Evolutionary conservation across 2,329 filamentous ascomycete genomes (phyloP).

Genomic region (Talaromyces marneffei): DNA sequence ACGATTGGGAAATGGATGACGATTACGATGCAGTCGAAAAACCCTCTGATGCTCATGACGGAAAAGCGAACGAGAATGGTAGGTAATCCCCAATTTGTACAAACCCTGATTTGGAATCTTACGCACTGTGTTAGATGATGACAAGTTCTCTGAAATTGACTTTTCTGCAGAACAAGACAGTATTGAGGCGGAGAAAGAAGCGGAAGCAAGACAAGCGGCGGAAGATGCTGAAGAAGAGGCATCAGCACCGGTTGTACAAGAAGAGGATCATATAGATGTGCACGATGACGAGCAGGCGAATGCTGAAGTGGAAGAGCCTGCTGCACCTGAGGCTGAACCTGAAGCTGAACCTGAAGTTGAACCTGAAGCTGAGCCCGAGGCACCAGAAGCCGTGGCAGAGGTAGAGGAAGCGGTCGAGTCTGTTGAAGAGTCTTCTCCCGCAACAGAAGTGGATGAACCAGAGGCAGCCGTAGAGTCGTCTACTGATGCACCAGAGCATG

Average conservation of each 20-base stretch:
- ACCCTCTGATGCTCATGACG: constrained; percentile 4
- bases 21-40: background rate
- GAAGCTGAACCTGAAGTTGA: constrained; percentile 2
- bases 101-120: constrained; percentile 22
- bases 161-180: constrained; percentile 25
- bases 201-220: constrained; percentile 26
- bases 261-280: constrained; percentile 12
- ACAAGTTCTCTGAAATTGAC: constrained; percentile 29
- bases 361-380: background rate
- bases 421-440: background rate
- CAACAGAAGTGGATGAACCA: constrained; percentile 3
- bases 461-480: background rate
- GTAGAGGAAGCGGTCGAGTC: constrained; percentile 6
- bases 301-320: background rate
- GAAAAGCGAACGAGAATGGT: constrained; percentile 11
- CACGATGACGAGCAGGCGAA: constrained; percentile 8
- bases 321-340: background rate
- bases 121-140: constrained; percentile 25
- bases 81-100: constrained; percentile 13
- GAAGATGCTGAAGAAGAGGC: constrained; percentile 26
- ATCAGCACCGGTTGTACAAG: constrained; percentile 4
- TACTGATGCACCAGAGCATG: background rate
- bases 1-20: constrained; percentile 12
- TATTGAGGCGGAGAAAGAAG: constrained; percentile 32
- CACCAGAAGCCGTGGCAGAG: background rate